Percentiles rank a stretch among this genome's conserved stretches.
phyloP scores from a whole-genome alignment of 305 asterid species.

The Nicotiana rustica region DNA sequence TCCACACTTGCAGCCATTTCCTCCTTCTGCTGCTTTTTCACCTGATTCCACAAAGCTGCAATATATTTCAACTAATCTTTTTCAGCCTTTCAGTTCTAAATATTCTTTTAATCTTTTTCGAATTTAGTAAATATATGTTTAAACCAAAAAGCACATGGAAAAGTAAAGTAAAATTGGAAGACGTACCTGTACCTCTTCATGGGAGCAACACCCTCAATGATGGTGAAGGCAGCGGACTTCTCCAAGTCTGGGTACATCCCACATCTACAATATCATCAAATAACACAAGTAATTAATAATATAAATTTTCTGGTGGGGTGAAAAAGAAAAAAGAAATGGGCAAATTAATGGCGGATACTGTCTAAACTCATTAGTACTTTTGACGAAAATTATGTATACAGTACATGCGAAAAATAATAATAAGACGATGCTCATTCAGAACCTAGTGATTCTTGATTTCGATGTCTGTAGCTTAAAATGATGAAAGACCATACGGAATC shows the following conservation, averaged over 20 bases:
- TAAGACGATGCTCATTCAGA: too few species aligned
- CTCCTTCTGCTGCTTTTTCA: slow-evolving; percentile 29
- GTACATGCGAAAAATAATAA: too few species aligned
- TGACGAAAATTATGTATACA: too few species aligned
- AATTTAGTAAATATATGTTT: neutral
- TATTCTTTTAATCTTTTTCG: neutral
- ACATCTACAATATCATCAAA: slow-evolving; percentile 12
- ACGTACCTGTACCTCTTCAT: slow-evolving; percentile 10
- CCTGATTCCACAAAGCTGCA: neutral
- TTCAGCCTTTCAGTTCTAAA: neutral
- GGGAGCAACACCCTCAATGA: slow-evolving; percentile 37
- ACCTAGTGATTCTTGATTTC: too few species aligned
- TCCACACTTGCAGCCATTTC: slow-evolving; percentile 33
- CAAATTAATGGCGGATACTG: too few species aligned
- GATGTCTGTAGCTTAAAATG: too few species aligned
- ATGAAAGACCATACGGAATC: neutral
- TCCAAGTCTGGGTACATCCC: slow-evolving; percentile 39
- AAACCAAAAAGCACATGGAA: neutral
- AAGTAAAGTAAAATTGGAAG: neutral
- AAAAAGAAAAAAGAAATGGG: too few species aligned
- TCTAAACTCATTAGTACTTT: too few species aligned
- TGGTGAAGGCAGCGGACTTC: slow-evolving; percentile 29
- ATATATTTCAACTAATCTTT: neutral
- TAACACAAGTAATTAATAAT: too few species aligned
- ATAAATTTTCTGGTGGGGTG: too few species aligned